A percentile compares a stretch with the other conserved stretches of the same genome.
phyloP scores from a whole-genome alignment of 2,329 filamentous ascomycete genomes.

The Arachnomyces sp. region DNA sequence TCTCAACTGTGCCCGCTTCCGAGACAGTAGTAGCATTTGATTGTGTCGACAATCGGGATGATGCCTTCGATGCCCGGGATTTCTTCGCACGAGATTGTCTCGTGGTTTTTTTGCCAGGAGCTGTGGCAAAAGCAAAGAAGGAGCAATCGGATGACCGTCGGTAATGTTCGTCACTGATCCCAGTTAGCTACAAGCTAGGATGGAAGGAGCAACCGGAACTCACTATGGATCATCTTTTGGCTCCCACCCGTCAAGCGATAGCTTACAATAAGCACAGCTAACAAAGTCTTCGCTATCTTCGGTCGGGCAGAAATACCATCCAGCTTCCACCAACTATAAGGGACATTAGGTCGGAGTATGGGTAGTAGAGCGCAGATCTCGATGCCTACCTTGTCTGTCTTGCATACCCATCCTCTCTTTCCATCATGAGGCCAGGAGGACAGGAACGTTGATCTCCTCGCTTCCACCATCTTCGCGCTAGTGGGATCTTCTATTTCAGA shows the following conservation, averaged over 20 bases:
- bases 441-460: conserved; percentile 76
- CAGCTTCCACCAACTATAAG: conserved; percentile 71
- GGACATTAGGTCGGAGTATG: conserved; percentile 8
- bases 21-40: conserved; percentile 38
- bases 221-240: conserved; percentile 80
- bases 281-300: conserved; percentile 79
- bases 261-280: conserved; percentile 81
- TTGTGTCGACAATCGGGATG: conserved; percentile 57
- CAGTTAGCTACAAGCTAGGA: conserved; percentile 10
- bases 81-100: conserved; percentile 53
- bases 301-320: conserved; percentile 88
- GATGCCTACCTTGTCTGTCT: conserved; percentile 66
- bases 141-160: conserved; percentile 69
- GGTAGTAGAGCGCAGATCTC: conserved; percentile 1
- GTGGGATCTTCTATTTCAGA: conserved; percentile 64
- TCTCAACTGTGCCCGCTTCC: conserved; percentile 35
- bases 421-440: conserved; percentile 80
- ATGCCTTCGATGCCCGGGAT: conserved; percentile 59
- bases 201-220: conserved; percentile 30
- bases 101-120: conserved; percentile 42
- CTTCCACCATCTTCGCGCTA: conserved; percentile 62
- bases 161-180: conserved; percentile 70
- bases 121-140: conserved; percentile 65
- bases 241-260: conserved; percentile 93
- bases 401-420: conserved; percentile 84